A percentile compares a stretch with the other conserved stretches of the same genome.
phyloP scores from a whole-genome alignment of 306 rosid genomes.

The Glycine tomentella region DNA sequence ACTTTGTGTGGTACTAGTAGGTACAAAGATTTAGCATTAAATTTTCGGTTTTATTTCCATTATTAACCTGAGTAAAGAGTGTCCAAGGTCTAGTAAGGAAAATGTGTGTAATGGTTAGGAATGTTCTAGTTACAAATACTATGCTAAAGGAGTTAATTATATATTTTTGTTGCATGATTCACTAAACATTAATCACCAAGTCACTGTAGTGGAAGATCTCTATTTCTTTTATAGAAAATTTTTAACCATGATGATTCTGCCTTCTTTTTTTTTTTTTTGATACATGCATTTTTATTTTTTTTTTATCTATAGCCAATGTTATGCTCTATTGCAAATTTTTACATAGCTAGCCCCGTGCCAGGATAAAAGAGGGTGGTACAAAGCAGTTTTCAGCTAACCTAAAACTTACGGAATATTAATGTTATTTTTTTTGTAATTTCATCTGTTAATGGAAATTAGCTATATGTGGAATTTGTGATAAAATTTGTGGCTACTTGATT shows the following conservation, averaged over 20 bases:
- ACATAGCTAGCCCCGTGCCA: neutral
- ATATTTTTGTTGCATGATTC: constrained; percentile 1
- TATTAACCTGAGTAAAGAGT: neutral
- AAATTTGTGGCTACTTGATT: neutral
- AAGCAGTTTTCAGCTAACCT: neutral
- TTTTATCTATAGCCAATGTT: neutral
- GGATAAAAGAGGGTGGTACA: neutral
- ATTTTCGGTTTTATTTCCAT: neutral
- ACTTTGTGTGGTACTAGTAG: neutral
- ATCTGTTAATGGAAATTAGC: neutral
- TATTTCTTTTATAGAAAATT: neutral
- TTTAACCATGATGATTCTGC: neutral
- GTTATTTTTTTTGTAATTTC: neutral
- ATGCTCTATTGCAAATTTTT: neutral
- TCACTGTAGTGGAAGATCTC: neutral
- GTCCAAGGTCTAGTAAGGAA: too few species aligned
- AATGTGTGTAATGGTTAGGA: neutral
- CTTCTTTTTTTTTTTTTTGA: neutral
- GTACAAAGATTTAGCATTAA: neutral
- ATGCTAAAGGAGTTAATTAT: neutral
- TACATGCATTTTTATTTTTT: neutral
- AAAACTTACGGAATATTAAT: neutral
- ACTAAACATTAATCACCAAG: neutral
- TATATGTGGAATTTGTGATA: neutral
- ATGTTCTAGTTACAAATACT: neutral